Evolutionary conservation across 2,329 filamentous ascomycete genomes (phyloP), one percentile per base, ranked within the genome.

Genomic region (Cordyceps tenuipes): DNA sequence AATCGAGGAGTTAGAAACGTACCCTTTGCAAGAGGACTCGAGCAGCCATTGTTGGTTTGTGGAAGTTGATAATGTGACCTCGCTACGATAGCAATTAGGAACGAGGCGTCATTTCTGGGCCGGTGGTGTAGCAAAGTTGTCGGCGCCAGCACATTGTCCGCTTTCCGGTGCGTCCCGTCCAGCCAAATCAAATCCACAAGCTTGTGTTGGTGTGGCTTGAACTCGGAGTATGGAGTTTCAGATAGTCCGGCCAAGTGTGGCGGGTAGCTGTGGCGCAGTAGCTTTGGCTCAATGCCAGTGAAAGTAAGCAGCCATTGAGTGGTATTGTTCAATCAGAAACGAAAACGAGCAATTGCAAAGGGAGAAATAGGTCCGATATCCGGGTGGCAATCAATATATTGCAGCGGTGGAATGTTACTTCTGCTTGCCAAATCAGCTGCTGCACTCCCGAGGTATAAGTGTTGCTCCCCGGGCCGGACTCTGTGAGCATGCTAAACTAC

Each of bases 21-120:
- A 58, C 60, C 54, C 49, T 51, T 58, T 58, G 60, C 29, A 61
- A 49, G 44, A 61, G 55, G 21, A 61, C 60, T 61, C 60, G 54
- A 50, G 60, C 39, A 58, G 60, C 60, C 60, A 61, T 61, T 53
- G 49, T 58, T 29, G 21, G 34, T 50, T 54, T 54, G 50, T 53
- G 49, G 29, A 23, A 53, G 2, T 15, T 26, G 41, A 47, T 39
- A 31, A 44, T 26, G 13, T 58, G 56, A 51, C 39, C 39, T 49
- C 41, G 44, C 43, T 50, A 31, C 34, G 23, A 36, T 52, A n/a
- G 34, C n/a, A 23, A 44, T 39, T 31, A 59, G 29, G 47, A 59
- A 47, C 49, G 49, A 53, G 57, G 57, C 59, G 59, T 60, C 59
- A 56, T 56, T 60, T 55, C 59, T 60, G 49, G 57, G 49, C 39